These are phyloP conservation scores for Primulina tabacum DNA, from an alignment of 257 asterid species.

Conservation along the genomic window DNA sequence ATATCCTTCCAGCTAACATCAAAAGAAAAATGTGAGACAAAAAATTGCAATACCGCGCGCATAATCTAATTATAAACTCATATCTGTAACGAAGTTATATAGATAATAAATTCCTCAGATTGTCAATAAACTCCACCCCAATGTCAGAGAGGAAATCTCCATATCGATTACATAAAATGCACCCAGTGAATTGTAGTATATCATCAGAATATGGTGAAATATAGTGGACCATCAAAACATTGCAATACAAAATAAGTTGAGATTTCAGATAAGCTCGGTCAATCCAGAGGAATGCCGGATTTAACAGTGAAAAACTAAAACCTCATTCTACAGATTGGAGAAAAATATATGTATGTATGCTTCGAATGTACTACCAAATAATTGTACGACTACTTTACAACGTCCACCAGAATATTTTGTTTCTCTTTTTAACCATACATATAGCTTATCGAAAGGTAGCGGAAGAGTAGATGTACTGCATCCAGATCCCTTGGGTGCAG, in stretches of 20 bases:
- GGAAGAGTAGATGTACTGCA: not conserved
- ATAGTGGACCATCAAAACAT: not conserved
- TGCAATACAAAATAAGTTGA: not conserved
- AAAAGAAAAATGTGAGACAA: conserved; percentile 29
- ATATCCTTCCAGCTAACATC: conserved; percentile 42
- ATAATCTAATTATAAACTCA: not conserved
- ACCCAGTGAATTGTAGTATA: not conserved
- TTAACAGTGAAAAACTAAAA: not conserved
- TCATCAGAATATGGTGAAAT: not conserved
- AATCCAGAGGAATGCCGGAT: not conserved
- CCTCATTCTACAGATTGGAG: not conserved
- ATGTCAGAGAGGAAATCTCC: not conserved
- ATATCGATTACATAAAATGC: not conserved
- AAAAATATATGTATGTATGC: not conserved
- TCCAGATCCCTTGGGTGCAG: not conserved
- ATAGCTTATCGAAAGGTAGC: not conserved
- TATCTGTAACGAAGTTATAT: not conserved
- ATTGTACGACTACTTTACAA: not conserved
- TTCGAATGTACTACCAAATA: not conserved
- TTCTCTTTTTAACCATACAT: not conserved
- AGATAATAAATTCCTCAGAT: not conserved
- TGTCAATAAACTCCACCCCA: conserved; percentile 1
- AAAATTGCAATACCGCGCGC: not conserved
- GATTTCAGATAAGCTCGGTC: not conserved
- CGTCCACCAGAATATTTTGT: not conserved